Conservation (phyloP, 2,329 filamentous ascomycete species). For the Pseudogymnoascus sp. region DNA sequence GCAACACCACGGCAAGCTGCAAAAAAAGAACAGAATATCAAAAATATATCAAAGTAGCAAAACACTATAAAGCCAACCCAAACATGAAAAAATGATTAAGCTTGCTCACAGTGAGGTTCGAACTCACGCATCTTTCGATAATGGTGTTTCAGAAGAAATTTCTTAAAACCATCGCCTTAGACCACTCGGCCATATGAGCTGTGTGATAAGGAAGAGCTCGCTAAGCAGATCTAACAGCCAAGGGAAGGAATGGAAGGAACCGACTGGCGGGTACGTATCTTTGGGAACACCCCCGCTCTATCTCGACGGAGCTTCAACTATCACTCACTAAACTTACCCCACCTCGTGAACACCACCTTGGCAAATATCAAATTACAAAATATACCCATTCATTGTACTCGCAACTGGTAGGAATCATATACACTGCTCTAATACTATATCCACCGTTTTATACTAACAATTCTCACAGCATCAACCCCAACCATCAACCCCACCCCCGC, state of each 20-base stretch:
- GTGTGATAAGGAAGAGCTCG: slow-evolving; percentile 1
- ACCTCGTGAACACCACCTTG: neutral
- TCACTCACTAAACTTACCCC: neutral
- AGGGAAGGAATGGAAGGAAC: neutral
- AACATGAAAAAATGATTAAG: slow-evolving; percentile 10
- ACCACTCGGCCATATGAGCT: slow-evolving; percentile 14
- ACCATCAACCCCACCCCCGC: neutral
- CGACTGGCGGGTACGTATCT: neutral
- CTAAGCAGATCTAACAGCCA: neutral
- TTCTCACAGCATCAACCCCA: neutral
- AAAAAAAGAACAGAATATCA: neutral
- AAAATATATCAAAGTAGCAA: neutral
- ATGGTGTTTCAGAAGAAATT: slow-evolving; percentile 19
- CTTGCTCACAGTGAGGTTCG: slow-evolving; percentile 25
- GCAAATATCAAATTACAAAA: neutral
- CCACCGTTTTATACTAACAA: neutral
- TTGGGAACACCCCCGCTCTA: neutral
- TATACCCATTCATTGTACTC: neutral
- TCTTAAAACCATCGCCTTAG: slow-evolving; percentile 14
- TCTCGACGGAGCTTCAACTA: neutral
- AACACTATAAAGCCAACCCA: slow-evolving; percentile 15
- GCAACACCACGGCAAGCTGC: neutral
- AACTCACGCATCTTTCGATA: slow-evolving; percentile 28
- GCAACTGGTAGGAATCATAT: neutral
- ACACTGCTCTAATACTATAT: neutral